Conservation (phyloP, 768 basidiomycete genomes). For the Suillus sp. region DNA sequence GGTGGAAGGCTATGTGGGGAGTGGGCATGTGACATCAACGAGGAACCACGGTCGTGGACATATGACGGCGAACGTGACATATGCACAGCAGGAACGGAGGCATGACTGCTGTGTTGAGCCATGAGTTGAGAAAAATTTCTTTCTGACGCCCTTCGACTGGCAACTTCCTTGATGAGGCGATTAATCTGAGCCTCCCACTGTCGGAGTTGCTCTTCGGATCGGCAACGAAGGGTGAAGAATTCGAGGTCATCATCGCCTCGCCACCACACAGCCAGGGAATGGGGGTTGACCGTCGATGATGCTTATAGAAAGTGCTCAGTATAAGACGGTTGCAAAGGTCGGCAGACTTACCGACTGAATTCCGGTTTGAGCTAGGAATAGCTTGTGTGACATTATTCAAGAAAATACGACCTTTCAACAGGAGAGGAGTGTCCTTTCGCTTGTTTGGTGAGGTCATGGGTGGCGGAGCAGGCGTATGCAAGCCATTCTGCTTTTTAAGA, state of each 20-base stretch:
- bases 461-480: constrained; percentile 49
- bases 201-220: constrained; percentile 87
- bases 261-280: constrained; percentile 92
- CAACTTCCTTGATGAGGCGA: constrained; percentile 79
- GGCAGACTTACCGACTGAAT: constrained; percentile 56
- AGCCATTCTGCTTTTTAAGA: constrained; percentile 74
- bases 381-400: constrained; percentile 93
- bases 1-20: constrained; percentile 35
- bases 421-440: constrained; percentile 78
- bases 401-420: constrained; percentile 96
- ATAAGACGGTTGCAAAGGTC: neutral
- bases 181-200: constrained; percentile 93
- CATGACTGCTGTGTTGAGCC: constrained; percentile 40
- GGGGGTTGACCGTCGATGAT: constrained; percentile 54
- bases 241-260: constrained; percentile 92
- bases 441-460: constrained; percentile 54
- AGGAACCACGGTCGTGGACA: constrained; percentile 40
- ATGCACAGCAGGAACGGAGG: constrained; percentile 40
- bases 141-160: constrained; percentile 69
- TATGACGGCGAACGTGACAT: constrained; percentile 38
- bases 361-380: constrained; percentile 57
- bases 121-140: constrained; percentile 57
- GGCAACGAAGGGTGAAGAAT: constrained; percentile 91
- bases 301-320: constrained; percentile 34
- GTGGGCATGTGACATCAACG: constrained; percentile 34